phyloP scores from a whole-genome alignment of 176 grass and related monocot genomes.

The Rhipidocladum racemiflorum region DNA sequence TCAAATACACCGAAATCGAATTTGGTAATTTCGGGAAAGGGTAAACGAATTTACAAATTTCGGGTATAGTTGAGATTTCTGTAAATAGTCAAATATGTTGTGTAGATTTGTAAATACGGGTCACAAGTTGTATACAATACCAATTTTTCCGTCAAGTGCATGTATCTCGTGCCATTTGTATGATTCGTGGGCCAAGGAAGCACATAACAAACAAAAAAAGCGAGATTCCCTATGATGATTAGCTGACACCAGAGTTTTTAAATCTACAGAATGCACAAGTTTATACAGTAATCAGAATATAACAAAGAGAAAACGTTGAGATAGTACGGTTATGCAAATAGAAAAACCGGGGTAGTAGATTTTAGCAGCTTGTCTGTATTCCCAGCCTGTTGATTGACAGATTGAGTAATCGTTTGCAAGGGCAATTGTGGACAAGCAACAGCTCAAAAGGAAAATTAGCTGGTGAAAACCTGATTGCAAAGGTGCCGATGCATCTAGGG shows the following conservation, averaged over 20 bases:
- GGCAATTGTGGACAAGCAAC: constrained; percentile 41
- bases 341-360: constrained; percentile 24
- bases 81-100: no score
- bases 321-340: constrained; percentile 40
- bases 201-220: constrained; percentile 24
- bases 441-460: constrained; percentile 49
- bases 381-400: constrained; percentile 37
- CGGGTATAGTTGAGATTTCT: no score
- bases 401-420: constrained; percentile 49
- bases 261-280: constrained; percentile 18
- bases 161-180: constrained; percentile 44
- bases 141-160: no score
- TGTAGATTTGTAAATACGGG: no score
- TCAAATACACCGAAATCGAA: no score
- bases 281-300: constrained; percentile 24
- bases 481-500: constrained; percentile 26
- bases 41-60: no score
- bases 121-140: no score
- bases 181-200: constrained; percentile 39
- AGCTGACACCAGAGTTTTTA: constrained; percentile 13
- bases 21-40: no score
- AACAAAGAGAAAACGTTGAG: constrained; percentile 27
- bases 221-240: constrained; percentile 42
- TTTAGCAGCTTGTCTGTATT: constrained; percentile 40
- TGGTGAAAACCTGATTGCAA: constrained; percentile 26